Evolutionary conservation across 441 rosid species (phyloP).

Genomic region (Pelargonium myrrhifolium): DNA sequence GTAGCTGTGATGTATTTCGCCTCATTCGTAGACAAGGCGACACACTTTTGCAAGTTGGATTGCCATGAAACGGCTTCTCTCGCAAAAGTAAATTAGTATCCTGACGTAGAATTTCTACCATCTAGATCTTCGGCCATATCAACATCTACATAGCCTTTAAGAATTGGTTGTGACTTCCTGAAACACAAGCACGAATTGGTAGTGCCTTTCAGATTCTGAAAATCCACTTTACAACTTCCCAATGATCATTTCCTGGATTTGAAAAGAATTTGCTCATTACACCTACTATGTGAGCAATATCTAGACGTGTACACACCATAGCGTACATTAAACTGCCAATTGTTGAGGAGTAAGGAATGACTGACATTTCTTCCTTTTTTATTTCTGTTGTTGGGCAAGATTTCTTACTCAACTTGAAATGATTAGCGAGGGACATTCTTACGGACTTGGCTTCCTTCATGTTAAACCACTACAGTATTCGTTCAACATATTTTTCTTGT

Average conservation of each 20-base stretch:
- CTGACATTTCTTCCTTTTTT: neutral
- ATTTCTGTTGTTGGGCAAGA: no score
- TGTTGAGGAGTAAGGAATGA: neutral
- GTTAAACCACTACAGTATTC: neutral
- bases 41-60: neutral
- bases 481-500: conserved; percentile 7
- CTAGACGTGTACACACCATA: neutral
- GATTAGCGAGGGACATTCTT: neutral
- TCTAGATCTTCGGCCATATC: neutral
- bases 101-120: conserved; percentile 1
- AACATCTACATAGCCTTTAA: neutral
- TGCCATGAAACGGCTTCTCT: no score
- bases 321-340: conserved; percentile 7
- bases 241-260: neutral
- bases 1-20: neutral
- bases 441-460: neutral
- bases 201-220: no score
- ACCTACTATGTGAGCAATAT: neutral
- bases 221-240: conserved; percentile 9
- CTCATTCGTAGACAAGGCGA: neutral
- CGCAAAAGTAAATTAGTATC: conserved; percentile 2
- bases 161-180: neutral
- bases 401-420: neutral
- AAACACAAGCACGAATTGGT: neutral
- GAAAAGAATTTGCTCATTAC: neutral